These are phyloP conservation scores for Magnusiomyces suaveolens DNA, from an alignment of 1,139 yeast genomes.

Conservation along the genomic window DNA sequence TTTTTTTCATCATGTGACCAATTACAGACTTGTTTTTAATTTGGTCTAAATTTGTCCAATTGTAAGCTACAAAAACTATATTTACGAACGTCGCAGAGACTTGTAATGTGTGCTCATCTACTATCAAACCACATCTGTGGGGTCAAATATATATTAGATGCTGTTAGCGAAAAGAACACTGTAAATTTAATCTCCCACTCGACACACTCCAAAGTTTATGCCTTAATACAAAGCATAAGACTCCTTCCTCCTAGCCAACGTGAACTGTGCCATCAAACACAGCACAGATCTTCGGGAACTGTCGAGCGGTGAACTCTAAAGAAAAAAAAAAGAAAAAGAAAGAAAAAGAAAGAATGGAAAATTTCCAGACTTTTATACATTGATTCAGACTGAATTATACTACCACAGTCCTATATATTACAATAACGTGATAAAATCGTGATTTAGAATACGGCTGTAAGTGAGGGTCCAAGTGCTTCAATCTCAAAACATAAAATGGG, in stretches of 20 bases:
- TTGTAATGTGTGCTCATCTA: constrained; percentile 19
- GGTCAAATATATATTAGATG: constrained; percentile 12
- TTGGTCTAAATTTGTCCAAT: neutral
- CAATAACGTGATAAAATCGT: no score
- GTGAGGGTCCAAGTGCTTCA: no score
- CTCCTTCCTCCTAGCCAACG: constrained; percentile 11
- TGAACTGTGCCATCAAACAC: constrained; percentile 3
- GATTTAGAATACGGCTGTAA: no score
- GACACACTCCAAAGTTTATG: constrained; percentile 12
- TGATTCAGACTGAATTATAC: neutral
- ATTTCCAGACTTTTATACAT: neutral
- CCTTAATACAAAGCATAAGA: constrained; percentile 4
- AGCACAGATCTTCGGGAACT: constrained; percentile 7
- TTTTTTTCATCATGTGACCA: neutral
- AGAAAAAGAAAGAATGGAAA: neutral
- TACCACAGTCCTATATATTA: no score
- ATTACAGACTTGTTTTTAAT: no score
- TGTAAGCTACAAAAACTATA: neutral
- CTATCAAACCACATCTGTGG: constrained; percentile 21
- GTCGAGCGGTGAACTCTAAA: constrained; percentile 4
- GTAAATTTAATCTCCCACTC: constrained; percentile 12
- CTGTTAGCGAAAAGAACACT: constrained; percentile 20
- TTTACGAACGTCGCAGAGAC: neutral
- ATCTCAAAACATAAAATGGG: no score
- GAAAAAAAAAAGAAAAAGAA: constrained; percentile 3